Conservation (phyloP, 2,329 filamentous ascomycete genomes). For the Dissoconium aciculare region DNA sequence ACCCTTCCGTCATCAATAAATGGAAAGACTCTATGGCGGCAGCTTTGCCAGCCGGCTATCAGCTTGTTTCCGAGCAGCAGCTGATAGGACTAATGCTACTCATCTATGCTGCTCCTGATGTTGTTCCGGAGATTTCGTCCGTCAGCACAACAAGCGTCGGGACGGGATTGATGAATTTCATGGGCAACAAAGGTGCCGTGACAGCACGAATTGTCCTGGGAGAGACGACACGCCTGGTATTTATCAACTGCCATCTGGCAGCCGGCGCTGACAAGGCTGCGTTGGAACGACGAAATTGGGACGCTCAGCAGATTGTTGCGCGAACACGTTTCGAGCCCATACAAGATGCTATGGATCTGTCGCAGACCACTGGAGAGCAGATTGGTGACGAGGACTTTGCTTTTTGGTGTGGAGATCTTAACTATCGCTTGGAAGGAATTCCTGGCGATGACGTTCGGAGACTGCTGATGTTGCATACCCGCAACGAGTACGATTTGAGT, state of each 20-base stretch:
- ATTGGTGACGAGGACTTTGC: conserved; percentile 86
- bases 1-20: conserved; percentile 53
- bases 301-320: conserved; percentile 60
- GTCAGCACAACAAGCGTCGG: conserved; percentile 73
- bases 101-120: conserved; percentile 66
- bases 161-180: conserved; percentile 79
- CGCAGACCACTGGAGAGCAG: conserved; percentile 43
- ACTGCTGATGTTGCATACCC: conserved; percentile 66
- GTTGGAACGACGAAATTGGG: conserved; percentile 78
- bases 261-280: conserved; percentile 67
- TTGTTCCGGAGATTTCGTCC: conserved; percentile 60
- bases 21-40: conserved; percentile 68
- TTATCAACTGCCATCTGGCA: conserved; percentile 82
- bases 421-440: conserved; percentile 78
- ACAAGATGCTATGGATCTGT: conserved; percentile 46
- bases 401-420: conserved; percentile 94
- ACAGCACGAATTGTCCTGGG: conserved; percentile 69
- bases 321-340: conserved; percentile 69
- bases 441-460: conserved; percentile 81
- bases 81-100: conserved; percentile 72
- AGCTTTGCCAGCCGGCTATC: conserved; percentile 62
- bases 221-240: conserved; percentile 76
- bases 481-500: conserved; percentile 55
- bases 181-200: conserved; percentile 92
- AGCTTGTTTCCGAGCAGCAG: conserved; percentile 65